Evolutionary conservation across 2,329 filamentous ascomycete genomes (phyloP).

Genomic region (Colletotrichum scovillei): DNA sequence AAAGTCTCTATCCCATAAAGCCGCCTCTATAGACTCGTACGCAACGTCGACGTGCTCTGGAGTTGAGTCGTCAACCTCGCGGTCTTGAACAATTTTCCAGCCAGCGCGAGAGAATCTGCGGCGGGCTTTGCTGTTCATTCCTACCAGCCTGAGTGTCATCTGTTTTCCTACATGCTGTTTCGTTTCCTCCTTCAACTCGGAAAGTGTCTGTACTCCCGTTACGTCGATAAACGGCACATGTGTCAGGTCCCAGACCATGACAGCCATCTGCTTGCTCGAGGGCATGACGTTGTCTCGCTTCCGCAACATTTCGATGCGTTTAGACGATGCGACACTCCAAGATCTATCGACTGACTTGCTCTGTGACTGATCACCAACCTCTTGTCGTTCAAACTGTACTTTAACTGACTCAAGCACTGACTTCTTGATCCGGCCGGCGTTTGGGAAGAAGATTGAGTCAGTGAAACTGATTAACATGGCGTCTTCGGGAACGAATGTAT

Average conservation of each 20-base stretch:
- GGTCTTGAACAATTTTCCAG: slow-evolving; percentile 46
- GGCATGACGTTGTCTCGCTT: slow-evolving; percentile 48
- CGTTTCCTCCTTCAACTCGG: slow-evolving; percentile 59
- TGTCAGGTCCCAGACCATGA: slow-evolving; percentile 64
- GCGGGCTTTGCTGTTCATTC: slow-evolving; percentile 54
- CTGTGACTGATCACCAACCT: slow-evolving; percentile 53
- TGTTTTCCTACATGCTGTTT: slow-evolving; percentile 59
- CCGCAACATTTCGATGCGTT: slow-evolving; percentile 58
- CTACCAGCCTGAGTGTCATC: slow-evolving; percentile 60
- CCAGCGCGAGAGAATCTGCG: slow-evolving; percentile 51
- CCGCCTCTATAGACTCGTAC: slow-evolving; percentile 21
- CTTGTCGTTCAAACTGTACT: slow-evolving; percentile 48
- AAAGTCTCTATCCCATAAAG: slow-evolving; percentile 6
- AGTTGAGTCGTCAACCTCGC: slow-evolving; percentile 42
- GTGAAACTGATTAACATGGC: slow-evolving; percentile 67
- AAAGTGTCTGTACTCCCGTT: slow-evolving; percentile 61
- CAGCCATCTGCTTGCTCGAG: slow-evolving; percentile 51
- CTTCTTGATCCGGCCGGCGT: slow-evolving; percentile 64
- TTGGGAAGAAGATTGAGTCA: slow-evolving; percentile 70
- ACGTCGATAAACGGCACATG: slow-evolving; percentile 64
- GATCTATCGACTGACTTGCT: slow-evolving; percentile 54
- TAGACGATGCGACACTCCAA: slow-evolving; percentile 65
- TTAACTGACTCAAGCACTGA: slow-evolving; percentile 62
- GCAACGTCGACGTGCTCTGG: slow-evolving; percentile 34
- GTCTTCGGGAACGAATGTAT: slow-evolving; percentile 54